Conservation (phyloP, 352 stramenopile genomes). For the Phytophthora capsici region DNA sequence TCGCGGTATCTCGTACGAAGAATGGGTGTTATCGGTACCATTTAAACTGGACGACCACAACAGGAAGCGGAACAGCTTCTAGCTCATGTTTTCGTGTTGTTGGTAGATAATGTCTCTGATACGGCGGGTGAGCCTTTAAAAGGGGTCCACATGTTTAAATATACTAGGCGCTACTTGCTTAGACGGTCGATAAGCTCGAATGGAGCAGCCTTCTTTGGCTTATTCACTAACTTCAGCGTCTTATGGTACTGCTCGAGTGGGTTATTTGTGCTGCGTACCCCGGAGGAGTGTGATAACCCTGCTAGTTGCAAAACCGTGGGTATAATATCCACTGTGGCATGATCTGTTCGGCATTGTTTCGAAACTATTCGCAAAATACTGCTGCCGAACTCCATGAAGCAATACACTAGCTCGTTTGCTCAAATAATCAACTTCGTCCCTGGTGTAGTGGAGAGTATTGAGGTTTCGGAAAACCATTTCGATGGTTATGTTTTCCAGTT, state of each 20-base stretch:
- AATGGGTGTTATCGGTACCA: no score
- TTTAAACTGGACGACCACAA: neutral
- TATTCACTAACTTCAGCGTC: constrained; percentile 6
- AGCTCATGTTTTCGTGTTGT: neutral
- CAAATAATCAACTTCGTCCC: neutral
- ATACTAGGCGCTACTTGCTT: neutral
- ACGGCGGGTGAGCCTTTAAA: neutral
- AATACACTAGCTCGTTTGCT: neutral
- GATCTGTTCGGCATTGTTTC: neutral
- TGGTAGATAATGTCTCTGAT: neutral
- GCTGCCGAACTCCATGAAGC: neutral
- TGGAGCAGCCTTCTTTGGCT: neutral
- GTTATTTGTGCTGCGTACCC: constrained; percentile 2
- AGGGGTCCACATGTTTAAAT: neutral
- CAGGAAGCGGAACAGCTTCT: neutral
- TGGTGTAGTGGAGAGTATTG: neutral
- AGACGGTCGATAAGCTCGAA: neutral
- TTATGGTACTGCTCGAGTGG: constrained; percentile 3
- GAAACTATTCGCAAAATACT: neutral
- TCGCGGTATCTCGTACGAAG: no score
- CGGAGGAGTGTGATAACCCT: neutral
- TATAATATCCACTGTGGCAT: constrained; percentile 1
- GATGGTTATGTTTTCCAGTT: neutral
- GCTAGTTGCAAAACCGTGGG: neutral
- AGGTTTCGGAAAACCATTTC: neutral